phyloP scores from a whole-genome alignment of 805 yeast species.

The Starmerella tilneyi region DNA sequence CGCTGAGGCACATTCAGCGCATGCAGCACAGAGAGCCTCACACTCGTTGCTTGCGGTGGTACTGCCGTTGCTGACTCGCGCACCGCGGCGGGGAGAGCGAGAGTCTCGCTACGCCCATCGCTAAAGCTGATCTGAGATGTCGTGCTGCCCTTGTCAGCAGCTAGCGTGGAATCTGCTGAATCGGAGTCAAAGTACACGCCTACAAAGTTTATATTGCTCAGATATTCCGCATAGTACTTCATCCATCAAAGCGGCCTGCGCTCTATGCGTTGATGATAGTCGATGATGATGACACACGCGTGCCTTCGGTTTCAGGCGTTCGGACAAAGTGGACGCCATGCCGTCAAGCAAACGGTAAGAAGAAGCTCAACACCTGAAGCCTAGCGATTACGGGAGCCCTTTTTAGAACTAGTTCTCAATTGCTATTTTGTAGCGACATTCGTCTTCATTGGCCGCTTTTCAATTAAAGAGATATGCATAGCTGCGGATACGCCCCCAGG shows the following conservation, averaged over 20 bases:
- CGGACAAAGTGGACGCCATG: too few relatives aligned
- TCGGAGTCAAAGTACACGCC: not conserved
- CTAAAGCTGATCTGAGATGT: not conserved
- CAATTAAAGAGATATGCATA: too few relatives aligned
- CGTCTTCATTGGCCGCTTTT: too few relatives aligned
- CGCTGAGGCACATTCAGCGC: not conserved
- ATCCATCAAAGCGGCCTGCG: constrained; percentile 2
- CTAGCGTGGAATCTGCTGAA: not conserved
- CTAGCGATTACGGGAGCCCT: too few relatives aligned
- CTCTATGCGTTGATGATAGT: not conserved
- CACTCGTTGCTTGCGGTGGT: not conserved
- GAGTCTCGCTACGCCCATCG: not conserved
- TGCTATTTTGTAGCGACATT: too few relatives aligned
- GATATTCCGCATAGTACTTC: constrained; percentile 7
- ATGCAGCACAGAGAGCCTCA: not conserved
- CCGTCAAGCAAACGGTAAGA: too few relatives aligned
- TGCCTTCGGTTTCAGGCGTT: too few relatives aligned
- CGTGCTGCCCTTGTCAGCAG: not conserved
- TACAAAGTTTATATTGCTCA: constrained; percentile 7
- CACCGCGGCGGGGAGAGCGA: not conserved
- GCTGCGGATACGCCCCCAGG: too few relatives aligned
- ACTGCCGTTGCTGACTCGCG: not conserved
- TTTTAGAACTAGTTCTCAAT: too few relatives aligned
- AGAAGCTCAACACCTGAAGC: too few relatives aligned
- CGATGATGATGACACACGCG: not conserved